These are phyloP conservation scores for Coemansia sp. DNA, from an alignment of 192 early-diverging fungal genomes.

Conservation along the genomic window DNA sequence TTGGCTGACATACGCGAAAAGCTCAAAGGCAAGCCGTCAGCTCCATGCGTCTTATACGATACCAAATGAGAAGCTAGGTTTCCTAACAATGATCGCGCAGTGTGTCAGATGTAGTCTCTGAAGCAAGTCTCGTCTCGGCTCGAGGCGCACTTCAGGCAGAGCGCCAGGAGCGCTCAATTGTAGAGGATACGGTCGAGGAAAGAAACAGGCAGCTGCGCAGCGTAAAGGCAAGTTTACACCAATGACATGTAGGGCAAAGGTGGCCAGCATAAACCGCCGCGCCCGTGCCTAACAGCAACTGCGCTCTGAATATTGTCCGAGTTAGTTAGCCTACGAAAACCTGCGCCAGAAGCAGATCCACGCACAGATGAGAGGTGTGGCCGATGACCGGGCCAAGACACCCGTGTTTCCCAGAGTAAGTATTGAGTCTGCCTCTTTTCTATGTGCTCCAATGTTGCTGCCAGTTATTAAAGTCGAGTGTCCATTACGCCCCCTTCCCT, in stretches of 20 bases:
- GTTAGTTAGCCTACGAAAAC: slow-evolving; percentile 41
- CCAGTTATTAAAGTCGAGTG: neutral
- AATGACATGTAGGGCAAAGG: neutral
- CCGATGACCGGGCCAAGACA: slow-evolving; percentile 4
- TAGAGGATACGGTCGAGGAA: slow-evolving; percentile 42
- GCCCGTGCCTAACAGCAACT: neutral
- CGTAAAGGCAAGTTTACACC: slow-evolving; percentile 34
- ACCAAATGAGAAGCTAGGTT: no score
- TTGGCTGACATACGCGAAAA: slow-evolving; percentile 7
- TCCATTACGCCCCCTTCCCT: neutral
- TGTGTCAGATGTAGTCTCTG: slow-evolving; percentile 24
- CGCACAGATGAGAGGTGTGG: neutral
- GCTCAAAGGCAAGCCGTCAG: slow-evolving; percentile 19
- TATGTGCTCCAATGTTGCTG: no score
- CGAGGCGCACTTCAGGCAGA: slow-evolving; percentile 21
- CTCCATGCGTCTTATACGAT: neutral
- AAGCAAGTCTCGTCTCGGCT: slow-evolving; percentile 12
- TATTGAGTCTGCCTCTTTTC: neutral
- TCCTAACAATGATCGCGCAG: no score
- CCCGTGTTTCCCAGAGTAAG: slow-evolving; percentile 11
- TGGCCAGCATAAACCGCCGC: no score
- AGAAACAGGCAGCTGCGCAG: slow-evolving; percentile 55
- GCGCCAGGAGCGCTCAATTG: slow-evolving; percentile 21
- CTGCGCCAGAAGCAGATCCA: slow-evolving; percentile 21
- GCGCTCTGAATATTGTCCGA: neutral